Base-by-base conservation (phyloP, 2,329 filamentous ascomycete genomes). In the Camptophora hylomeconis region DNA sequence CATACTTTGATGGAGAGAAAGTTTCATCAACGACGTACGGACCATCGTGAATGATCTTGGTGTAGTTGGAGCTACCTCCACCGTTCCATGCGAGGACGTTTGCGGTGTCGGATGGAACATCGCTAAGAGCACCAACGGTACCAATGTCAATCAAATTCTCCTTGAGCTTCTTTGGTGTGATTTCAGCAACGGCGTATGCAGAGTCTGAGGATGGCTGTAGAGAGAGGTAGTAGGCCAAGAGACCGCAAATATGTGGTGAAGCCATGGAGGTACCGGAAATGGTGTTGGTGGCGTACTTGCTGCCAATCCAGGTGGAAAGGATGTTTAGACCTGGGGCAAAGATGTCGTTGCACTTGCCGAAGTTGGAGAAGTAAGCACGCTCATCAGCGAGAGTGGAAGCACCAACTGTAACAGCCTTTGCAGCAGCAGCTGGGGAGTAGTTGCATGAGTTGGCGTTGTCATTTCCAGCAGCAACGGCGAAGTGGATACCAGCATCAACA, bases 301-400 rank as follows among this genome's bases (percentile, higher is more conserved):
- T 87, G 55, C 92, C 89, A 49, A 92, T 93, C 89, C 89, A 98
- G 57, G 89, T 95, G 43, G 89, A 98, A 49, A 82, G 73, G 50
- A 98, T 93, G 76, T 84, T 93, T 50, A 94, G 71, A 52, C 89
- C 89, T 37, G 89, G 89, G 40, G 86, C 89, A 51, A 98, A 98
- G 69, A 98, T 93, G 62, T 98, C 89, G 57, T 87, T 93, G 73
- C 89, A 98, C 71, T 87, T 89, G 59, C 89, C 89, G 60, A 77
- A 95, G 80, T 98, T 98, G 74, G 92, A 98, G 76, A 98, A 98
- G 74, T 95, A 98, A 43, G 89, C 89, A 62, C 89, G 87, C 69
- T 83, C 82, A 54, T 98, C 89, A 50, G 79, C 74, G 36, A 98
- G 73, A 46, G 82, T 89, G 24, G 84, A 92, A 45, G 89, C 89